Conservation (phyloP, 2,329 filamentous ascomycete species). For the Ophiocordyceps camponoti-floridani region DNA sequence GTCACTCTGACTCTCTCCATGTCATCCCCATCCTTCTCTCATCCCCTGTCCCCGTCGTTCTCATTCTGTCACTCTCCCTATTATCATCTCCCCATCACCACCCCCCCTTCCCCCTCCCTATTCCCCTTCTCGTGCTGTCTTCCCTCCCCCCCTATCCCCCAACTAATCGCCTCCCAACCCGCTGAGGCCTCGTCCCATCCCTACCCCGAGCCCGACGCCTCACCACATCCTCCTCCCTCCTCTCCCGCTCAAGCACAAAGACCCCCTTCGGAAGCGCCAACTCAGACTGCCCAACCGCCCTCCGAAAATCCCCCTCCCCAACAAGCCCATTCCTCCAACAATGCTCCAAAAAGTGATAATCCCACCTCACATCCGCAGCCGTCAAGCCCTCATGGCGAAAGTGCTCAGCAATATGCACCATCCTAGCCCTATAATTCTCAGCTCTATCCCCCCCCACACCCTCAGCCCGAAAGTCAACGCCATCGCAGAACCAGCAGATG, state of each 20-base stretch:
- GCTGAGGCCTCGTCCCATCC: too few species aligned
- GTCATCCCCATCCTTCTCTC: too few species aligned
- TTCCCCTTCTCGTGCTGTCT: too few species aligned
- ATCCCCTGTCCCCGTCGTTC: not conserved
- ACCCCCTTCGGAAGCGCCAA: not conserved
- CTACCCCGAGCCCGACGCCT: too few species aligned
- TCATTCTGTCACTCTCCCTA: not conserved
- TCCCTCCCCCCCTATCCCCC: not conserved
- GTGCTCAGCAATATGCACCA: slow-evolving; percentile 32
- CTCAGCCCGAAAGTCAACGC: slow-evolving; percentile 12
- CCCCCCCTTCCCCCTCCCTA: not conserved
- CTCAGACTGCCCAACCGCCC: slow-evolving; percentile 7
- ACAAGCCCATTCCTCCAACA: slow-evolving; percentile 13
- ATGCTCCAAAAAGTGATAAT: slow-evolving; percentile 22
- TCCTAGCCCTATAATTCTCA: slow-evolving; percentile 17
- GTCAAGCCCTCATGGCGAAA: slow-evolving; percentile 12
- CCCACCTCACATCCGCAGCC: slow-evolving; percentile 14
- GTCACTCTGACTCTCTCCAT: too few species aligned
- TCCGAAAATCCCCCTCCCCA: slow-evolving; percentile 6
- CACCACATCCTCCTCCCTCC: too few species aligned
- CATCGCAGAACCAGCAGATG: slow-evolving; percentile 33
- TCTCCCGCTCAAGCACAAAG: not conserved
- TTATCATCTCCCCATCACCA: too few species aligned
- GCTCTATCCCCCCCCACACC: not conserved
- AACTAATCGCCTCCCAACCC: not conserved